Conservation (phyloP, 1,139 yeast species). For the Debaryomyces sp. region DNA sequence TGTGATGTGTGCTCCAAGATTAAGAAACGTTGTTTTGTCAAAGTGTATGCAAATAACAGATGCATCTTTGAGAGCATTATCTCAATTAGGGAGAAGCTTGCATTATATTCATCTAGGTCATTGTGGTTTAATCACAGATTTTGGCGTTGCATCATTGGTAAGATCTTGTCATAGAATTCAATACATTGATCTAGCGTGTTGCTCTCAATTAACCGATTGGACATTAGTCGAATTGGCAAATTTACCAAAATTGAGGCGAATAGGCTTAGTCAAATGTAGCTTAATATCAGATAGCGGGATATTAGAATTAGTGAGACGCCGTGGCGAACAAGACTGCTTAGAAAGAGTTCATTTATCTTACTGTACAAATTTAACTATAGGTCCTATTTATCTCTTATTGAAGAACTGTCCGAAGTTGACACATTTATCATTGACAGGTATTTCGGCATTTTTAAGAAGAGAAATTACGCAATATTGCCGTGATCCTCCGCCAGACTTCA, state of each 20-base stretch:
- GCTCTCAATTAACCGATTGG: conserved; percentile 84
- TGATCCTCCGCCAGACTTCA: conserved; percentile 93
- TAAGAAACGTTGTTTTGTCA: conserved; percentile 85
- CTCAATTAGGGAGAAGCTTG: conserved; percentile 75
- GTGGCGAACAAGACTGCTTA: conserved; percentile 72
- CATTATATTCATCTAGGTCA: conserved; percentile 95
- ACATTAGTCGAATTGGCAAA: conserved; percentile 78
- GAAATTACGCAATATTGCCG: conserved; percentile 90
- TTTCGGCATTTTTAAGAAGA: conserved; percentile 79
- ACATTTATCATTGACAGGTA: conserved; percentile 88
- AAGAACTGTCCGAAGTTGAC: conserved; percentile 85
- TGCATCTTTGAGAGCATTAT: conserved; percentile 70
- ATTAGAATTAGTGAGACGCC: conserved; percentile 69
- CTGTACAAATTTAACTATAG: conserved; percentile 77
- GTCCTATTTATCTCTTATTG: conserved; percentile 70
- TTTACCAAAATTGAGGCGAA: conserved; percentile 81
- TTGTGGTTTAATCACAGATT: conserved; percentile 87
- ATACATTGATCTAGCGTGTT: conserved; percentile 94
- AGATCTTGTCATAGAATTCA: conserved; percentile 83
- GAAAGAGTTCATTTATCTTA: conserved; percentile 94
- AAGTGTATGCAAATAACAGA: conserved; percentile 91
- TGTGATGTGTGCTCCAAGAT: conserved; percentile 76
- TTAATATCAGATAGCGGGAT: conserved; percentile 89
- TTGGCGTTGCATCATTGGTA: conserved; percentile 77
- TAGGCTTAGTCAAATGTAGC: conserved; percentile 90